Evolutionary conservation across 331 rosid species (phyloP), one percentile per base, ranked within the genome.

Genomic region (Arachis monticola): DNA sequence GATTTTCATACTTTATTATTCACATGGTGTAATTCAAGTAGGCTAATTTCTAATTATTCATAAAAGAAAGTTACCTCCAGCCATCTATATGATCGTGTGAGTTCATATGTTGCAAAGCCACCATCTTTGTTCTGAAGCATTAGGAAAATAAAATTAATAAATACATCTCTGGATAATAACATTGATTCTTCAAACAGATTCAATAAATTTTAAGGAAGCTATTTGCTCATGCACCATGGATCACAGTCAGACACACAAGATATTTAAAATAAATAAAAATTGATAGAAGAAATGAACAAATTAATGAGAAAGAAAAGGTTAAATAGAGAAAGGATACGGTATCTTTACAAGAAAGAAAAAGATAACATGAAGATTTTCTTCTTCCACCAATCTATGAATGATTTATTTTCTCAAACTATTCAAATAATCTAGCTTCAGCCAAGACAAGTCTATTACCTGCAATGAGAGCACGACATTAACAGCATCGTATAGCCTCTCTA

Each of bases 41-140:
- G 44, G 55, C 46, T 30, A 45, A 32, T 55, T 74, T 50, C 75
- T 67, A 48, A 14, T 50, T 47, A 22, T 64, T 65, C 60, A 56
- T 68, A 52, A 67, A 67, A 78, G 77, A 48, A 60, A 68, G 68
- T 65, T 88, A 92, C 97, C 97, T 92, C 97, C 87, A 92, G 83
- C 94, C 97, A 92, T 1, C 47, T 44, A 83, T 92, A 90, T 75
- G 97, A 92, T 74, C 97, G 87, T 32, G 90, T 92, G 73, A 92
- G 91, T 74, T 92, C 97, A 51, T 92, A 92, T 7, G 96, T 92
- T 12, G 96, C 96, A 79, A 88, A 80, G 72, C 97, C 96, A 56
- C 97, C 96, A 59, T 83, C 89, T 47, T 53, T 82, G 78, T 92
- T 92, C 97, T 92, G 88, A 78, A 84, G 74, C 42, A 6, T 69